Evolutionary conservation across 163 green algal species (phyloP), one percentile per base, ranked within the genome.

Genomic region (Coccomyxa subellipsoidea): DNA sequence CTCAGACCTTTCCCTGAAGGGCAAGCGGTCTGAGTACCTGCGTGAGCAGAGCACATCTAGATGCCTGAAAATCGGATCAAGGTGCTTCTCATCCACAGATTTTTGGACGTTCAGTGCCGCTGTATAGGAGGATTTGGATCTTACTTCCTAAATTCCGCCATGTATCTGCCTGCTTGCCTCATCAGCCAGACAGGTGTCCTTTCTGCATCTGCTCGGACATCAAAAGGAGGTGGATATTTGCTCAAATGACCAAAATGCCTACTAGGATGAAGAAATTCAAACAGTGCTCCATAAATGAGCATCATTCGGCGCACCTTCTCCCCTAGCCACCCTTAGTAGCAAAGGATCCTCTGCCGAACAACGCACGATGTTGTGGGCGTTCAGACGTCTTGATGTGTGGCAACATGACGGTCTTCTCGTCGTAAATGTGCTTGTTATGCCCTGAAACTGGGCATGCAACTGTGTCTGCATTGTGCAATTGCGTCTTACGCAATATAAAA

Each of bases 151-250:
- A 99, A 99, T 18, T 93, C 97, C 4, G 93, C 92, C 97, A 99
- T 99, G 92, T 99, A 99, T 8, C 97, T 91, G 8, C 97, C 97
- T 25, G 97, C 97, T 82, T 99, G 97, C 8, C 97, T 89, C 97
- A 99, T 99, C n/a, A 99, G 92, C 97, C 97, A 99, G 38, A 99
- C 97, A 0, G 97, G 97, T 3, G 95, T 97, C 29, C 97, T 87
- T 89, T 99, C 97, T 23, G 88, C 95, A 39, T 97, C 93, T 97
- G 90, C 69, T 59, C 47, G 47, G 15, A 87, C 39, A 59, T 9
- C 15, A 32, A 39, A 18, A 77, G 2, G 76, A 47, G 36, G 7
- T 82, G 25, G 32, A 15, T 35, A 40, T 54, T 73, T 54, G 38
- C 31, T 78, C 39, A 29, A 29, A 40, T 47, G 8, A 10, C 12